Base-by-base conservation (phyloP, 768 basidiomycete genomes). In the Lentinus tigrinus region DNA sequence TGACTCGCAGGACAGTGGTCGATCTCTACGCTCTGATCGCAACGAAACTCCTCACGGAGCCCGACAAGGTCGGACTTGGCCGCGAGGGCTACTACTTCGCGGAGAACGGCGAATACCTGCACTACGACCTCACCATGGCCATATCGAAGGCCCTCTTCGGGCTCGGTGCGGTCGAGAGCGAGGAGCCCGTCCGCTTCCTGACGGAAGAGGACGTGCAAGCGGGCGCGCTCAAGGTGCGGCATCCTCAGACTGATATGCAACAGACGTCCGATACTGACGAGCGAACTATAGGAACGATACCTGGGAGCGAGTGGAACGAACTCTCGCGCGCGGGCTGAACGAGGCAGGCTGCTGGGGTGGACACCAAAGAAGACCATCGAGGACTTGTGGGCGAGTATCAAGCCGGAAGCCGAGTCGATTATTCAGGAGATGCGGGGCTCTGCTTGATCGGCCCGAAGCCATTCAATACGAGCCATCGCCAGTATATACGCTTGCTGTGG, bases 381-480 rank as follows among this genome's bases (percentile, higher is more conserved):
- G 13, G 78, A 79, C 53, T 63, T 83, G 66, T 57, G 80, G 47
- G 75, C 68, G 9, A 77, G 75, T 58, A 69, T 82, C 54, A 65
- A 65, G 40, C 66, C 70, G 1, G 78, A 81, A 60, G 71, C 77
- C 31, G 70, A 74, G 23, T 17, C 21, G 17, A 16, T 40, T 16
- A 16, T 40, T 16, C 16, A 40, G 39, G 39, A 21, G 21, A 10
- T 31, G 31, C 39, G 37, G 37, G 37, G 37, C 37, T 38, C 37
- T n/a, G n/a, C n/a, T n/a, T n/a, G n/a, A n/a, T n/a, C n/a, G n/a
- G n/a, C n/a, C n/a, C n/a, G n/a, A n/a, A n/a, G n/a, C n/a, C n/a
- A n/a, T n/a, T n/a, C n/a, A n/a, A n/a, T n/a, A n/a, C n/a, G n/a
- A n/a, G n/a, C n/a, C n/a, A n/a, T n/a, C n/a, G n/a, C n/a, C n/a